A percentile compares a stretch with the other conserved stretches of the same genome.
Conservation (phyloP, 2,329 filamentous ascomycete species). For the Xenoacremonium recifei region DNA sequence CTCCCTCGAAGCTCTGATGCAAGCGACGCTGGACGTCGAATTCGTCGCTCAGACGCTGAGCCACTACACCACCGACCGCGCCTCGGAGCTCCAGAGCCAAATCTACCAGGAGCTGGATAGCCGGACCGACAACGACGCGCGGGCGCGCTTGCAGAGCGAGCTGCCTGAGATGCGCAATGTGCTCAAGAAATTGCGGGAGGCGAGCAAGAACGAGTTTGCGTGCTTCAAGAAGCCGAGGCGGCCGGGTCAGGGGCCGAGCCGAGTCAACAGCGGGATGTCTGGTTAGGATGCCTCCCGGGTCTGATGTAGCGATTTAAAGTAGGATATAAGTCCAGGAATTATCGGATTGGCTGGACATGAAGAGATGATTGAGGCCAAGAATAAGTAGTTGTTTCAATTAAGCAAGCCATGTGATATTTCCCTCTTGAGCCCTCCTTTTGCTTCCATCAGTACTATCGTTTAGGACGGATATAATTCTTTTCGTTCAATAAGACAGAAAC, state of each 20-base stretch:
- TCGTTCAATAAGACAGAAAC: not conserved
- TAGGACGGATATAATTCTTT: not conserved
- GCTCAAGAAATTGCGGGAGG: conserved; percentile 79
- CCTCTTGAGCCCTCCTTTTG: too few relatives aligned
- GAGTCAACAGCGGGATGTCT: conserved; percentile 34
- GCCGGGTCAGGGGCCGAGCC: conserved; percentile 30
- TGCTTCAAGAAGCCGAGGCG: conserved; percentile 70
- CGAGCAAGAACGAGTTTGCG: conserved; percentile 82
- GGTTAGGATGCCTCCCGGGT: too few relatives aligned
- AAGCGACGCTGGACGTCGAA: conserved; percentile 95
- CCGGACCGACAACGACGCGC: conserved; percentile 83
- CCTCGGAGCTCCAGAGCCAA: conserved; percentile 77
- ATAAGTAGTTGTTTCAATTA: too few relatives aligned
- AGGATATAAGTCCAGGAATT: too few relatives aligned
- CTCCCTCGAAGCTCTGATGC: conserved; percentile 81
- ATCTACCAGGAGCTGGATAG: conserved; percentile 91
- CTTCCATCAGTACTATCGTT: too few relatives aligned
- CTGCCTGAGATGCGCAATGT: conserved; percentile 85
- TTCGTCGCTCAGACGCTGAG: conserved; percentile 93
- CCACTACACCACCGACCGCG: conserved; percentile 82
- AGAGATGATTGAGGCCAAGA: too few relatives aligned
- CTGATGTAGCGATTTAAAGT: too few relatives aligned
- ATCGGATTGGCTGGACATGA: too few relatives aligned
- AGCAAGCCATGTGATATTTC: too few relatives aligned
- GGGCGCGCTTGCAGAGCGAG: conserved; percentile 78